A percentile compares a stretch with the other conserved stretches of the same genome.
phyloP scores from a whole-genome alignment of 2,329 filamentous ascomycete genomes.

The Aureobasidium sp. region DNA sequence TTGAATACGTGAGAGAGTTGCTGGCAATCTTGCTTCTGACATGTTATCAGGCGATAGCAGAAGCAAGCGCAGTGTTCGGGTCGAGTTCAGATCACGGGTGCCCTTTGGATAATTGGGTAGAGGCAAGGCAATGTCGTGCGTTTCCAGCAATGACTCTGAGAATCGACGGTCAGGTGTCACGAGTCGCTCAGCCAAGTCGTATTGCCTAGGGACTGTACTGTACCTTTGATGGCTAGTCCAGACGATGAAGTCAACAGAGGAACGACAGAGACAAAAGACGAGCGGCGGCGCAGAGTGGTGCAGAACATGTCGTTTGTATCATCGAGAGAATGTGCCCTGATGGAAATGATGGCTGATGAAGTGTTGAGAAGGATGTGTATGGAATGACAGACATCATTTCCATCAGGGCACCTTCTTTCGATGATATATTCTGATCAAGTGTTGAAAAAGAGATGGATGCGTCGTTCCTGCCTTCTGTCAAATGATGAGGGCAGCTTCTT shows the following conservation, averaged over 20 bases:
- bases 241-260: conserved; percentile 27
- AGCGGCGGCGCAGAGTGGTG: conserved; percentile 33
- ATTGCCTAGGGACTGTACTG: too few species aligned
- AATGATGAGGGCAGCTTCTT: too few species aligned
- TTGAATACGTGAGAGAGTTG: conserved; percentile 27
- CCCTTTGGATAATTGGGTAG: background rate
- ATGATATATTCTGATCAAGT: too few species aligned
- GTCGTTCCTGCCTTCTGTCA: too few species aligned
- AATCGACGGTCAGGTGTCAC: background rate
- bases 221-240: conserved; percentile 29
- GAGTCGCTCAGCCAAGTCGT: background rate
- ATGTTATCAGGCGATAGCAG: conserved; percentile 27
- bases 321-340: too few species aligned
- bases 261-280: conserved; percentile 34
- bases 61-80: conserved; percentile 25
- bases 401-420: too few species aligned
- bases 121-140: conserved; percentile 33
- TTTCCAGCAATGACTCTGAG: conserved; percentile 29
- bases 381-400: too few species aligned
- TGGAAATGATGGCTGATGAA: too few species aligned
- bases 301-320: conserved; percentile 33
- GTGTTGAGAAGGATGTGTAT: too few species aligned
- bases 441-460: too few species aligned
- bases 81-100: conserved; percentile 14
- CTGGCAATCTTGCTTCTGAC: conserved; percentile 18